Percentiles rank a stretch among this genome's conserved stretches.
These are phyloP conservation scores for Fusarium sp. DNA, from an alignment of 2,329 filamentous ascomycete genomes.

Conservation along the genomic window DNA sequence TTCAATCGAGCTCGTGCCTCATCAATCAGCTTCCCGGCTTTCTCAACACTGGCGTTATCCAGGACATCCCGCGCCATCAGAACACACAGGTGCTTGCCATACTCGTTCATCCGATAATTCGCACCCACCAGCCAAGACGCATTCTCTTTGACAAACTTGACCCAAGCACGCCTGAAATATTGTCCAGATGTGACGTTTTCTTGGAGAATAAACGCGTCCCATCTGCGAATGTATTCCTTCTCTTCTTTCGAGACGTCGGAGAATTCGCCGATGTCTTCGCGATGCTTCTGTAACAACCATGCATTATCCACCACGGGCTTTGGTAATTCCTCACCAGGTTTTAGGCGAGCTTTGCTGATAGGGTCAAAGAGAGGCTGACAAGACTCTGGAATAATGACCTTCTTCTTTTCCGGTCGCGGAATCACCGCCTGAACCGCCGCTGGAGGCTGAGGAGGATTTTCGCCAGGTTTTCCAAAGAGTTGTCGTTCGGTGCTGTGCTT, in stretches of 20 bases:
- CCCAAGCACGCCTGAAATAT: slow-evolving; percentile 62
- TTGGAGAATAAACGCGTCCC: slow-evolving; percentile 64
- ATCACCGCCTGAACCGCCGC: background rate
- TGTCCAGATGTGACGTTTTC: slow-evolving; percentile 61
- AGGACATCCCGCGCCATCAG: slow-evolving; percentile 60
- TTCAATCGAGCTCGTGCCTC: slow-evolving; percentile 49
- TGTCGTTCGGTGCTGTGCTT: slow-evolving; percentile 35
- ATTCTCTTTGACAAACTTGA: slow-evolving; percentile 61
- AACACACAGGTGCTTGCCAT: slow-evolving; percentile 63
- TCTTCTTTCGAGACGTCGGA: slow-evolving; percentile 63
- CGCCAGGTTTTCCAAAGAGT: slow-evolving; percentile 37
- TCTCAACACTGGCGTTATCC: slow-evolving; percentile 53
- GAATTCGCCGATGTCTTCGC: slow-evolving; percentile 66
- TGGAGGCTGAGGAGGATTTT: slow-evolving; percentile 18
- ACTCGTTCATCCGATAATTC: slow-evolving; percentile 60
- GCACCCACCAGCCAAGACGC: slow-evolving; percentile 61
- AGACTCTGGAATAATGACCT: slow-evolving; percentile 58
- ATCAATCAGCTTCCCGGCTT: slow-evolving; percentile 55
- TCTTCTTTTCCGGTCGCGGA: slow-evolving; percentile 31
- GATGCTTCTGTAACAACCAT: slow-evolving; percentile 68
- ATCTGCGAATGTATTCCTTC: slow-evolving; percentile 67
- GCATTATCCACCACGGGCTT: slow-evolving; percentile 55
- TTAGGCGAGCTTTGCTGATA: slow-evolving; percentile 62
- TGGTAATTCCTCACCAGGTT: slow-evolving; percentile 59
- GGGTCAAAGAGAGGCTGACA: slow-evolving; percentile 65